Evolutionary conservation across 305 asterid genomes (phyloP).

Genomic region (Fraxinus velutina): DNA sequence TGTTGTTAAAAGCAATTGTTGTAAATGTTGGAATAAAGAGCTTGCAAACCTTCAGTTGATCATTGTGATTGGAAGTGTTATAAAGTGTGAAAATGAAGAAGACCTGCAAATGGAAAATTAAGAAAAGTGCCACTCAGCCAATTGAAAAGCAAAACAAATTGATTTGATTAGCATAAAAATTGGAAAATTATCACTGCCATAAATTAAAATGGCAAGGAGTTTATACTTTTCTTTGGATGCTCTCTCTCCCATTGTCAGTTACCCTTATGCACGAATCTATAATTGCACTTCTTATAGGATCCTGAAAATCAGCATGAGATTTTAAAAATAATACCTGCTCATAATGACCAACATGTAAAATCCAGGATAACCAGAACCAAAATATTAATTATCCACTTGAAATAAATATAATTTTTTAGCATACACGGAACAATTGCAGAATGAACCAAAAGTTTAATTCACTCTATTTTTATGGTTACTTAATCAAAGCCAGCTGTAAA

Average conservation of each 20-base stretch:
- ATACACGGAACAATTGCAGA: constrained; percentile 5
- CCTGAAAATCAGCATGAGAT: constrained; percentile 41
- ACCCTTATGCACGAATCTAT: constrained; percentile 95
- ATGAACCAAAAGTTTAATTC: background rate
- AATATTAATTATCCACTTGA: constrained; percentile 1
- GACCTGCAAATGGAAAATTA: constrained; percentile 53
- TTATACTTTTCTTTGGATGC: constrained; percentile 77
- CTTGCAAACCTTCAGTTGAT: constrained; percentile 78
- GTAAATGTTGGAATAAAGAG: constrained; percentile 22
- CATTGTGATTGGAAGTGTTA: constrained; percentile 81
- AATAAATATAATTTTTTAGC: constrained; percentile 1
- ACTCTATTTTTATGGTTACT: constrained; percentile 11
- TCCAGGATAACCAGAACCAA: background rate
- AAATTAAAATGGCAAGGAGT: constrained; percentile 19
- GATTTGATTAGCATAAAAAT: constrained; percentile 10
- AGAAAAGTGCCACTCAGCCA: constrained; percentile 14
- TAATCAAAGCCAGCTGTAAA: constrained; percentile 1
- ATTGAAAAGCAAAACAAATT: constrained; percentile 6
- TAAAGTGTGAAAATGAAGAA: constrained; percentile 84
- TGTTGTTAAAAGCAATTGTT: constrained; percentile 18
- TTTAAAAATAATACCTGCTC: constrained; percentile 14
- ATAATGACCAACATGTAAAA: constrained; percentile 8
- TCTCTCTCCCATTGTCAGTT: constrained; percentile 94
- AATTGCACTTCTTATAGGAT: constrained; percentile 87
- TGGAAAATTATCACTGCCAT: background rate